Evolutionary conservation across 371 early-diverging fungal species (phyloP).

Genomic region (Saksenaea oblongispora): DNA sequence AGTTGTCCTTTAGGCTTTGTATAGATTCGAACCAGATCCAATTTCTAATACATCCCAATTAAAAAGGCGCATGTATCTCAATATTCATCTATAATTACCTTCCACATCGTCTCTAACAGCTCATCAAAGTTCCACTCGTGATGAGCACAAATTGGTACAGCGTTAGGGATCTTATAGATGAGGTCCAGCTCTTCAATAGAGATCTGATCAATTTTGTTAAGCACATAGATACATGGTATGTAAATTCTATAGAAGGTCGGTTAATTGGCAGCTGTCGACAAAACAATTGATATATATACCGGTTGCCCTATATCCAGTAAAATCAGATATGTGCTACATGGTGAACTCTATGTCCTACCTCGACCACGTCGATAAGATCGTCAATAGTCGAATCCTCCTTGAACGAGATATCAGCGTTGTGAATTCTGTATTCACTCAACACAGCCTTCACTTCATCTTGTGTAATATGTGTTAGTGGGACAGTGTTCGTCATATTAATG

Average conservation of each 20-base stretch:
- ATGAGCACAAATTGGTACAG: constrained; percentile 96
- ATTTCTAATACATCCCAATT: constrained; percentile 45
- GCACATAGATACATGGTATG: constrained; percentile 87
- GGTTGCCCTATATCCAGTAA: constrained; percentile 61
- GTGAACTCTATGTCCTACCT: constrained; percentile 31
- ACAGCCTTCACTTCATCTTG: constrained; percentile 86
- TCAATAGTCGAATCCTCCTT: constrained; percentile 87
- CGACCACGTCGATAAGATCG: constrained; percentile 96
- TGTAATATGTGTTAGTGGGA: constrained; percentile 85
- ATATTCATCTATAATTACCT: constrained; percentile 31
- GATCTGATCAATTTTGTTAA: constrained; percentile 97
- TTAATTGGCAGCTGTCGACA: neutral
- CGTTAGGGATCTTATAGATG: constrained; percentile 97
- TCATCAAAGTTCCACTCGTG: constrained; percentile 99
- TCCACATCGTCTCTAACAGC: constrained; percentile 95
- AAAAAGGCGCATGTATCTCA: neutral
- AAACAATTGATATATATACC: constrained; percentile 35
- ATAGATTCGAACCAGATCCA: constrained; percentile 83
- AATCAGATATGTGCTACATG: neutral
- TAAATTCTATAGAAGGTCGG: constrained; percentile 48
- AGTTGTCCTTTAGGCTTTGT: constrained; percentile 98
- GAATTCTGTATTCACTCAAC: constrained; percentile 89
- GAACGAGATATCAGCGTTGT: constrained; percentile 92
- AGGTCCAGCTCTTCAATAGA: constrained; percentile 92
- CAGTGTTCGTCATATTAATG: constrained; percentile 87